phyloP scores from a whole-genome alignment of 306 rosid genomes.

The Malus sieversii region DNA sequence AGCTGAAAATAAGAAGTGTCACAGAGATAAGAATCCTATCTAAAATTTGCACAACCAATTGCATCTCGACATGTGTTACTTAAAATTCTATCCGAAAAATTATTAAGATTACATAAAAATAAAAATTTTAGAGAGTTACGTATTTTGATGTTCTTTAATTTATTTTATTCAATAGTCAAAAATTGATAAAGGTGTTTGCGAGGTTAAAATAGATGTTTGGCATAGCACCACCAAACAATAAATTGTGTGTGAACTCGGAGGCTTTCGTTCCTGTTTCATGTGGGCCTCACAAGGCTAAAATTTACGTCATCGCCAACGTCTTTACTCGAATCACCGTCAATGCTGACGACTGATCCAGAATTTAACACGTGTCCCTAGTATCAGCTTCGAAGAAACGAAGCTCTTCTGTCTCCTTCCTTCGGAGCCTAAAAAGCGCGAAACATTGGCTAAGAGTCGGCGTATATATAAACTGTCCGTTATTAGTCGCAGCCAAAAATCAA shows the following conservation, averaged over 20 bases:
- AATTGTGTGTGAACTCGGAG: too few relatives aligned
- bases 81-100: too few relatives aligned
- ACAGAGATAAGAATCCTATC: too few relatives aligned
- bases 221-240: too few relatives aligned
- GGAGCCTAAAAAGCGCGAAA: slow-evolving; percentile 2
- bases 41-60: too few relatives aligned
- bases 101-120: too few relatives aligned
- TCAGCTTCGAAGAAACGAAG: neutral
- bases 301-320: neutral
- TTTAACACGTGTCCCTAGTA: neutral
- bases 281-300: neutral
- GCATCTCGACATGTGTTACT: rapidly evolving
- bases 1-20: too few relatives aligned
- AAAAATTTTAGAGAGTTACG: too few relatives aligned
- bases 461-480: neutral
- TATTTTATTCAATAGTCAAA: rapidly evolving
- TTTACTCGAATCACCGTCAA: neutral
- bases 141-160: too few relatives aligned
- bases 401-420: neutral
- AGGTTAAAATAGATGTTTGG: too few relatives aligned
- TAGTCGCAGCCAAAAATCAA: neutral
- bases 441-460: neutral
- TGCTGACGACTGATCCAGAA: neutral
- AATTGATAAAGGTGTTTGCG: rapidly evolving
- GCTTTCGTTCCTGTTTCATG: neutral